Evolutionary conservation across 2,329 filamentous ascomycete species (phyloP).

Genomic region (Aulographum hederae): DNA sequence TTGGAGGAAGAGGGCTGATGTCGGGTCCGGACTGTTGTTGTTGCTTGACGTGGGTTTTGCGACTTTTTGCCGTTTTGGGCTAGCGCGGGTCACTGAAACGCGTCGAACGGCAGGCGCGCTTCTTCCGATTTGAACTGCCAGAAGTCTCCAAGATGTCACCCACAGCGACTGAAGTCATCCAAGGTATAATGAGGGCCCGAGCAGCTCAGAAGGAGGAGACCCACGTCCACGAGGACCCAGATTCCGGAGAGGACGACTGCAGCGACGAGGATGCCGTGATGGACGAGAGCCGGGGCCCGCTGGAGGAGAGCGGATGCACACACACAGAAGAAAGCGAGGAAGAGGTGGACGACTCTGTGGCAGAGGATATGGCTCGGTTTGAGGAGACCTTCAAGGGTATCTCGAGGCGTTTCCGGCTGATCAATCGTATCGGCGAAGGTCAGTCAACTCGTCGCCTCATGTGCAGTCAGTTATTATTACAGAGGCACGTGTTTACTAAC

Average conservation of each 20-base stretch:
- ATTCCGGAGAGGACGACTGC: too few species aligned
- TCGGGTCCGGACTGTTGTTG: too few species aligned
- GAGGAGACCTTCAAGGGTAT: slow-evolving; percentile 71
- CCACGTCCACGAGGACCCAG: too few species aligned
- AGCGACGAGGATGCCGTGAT: slow-evolving; percentile 17
- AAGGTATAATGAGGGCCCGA: too few species aligned
- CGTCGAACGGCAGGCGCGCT: background rate
- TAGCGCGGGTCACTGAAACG: background rate
- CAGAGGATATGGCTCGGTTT: slow-evolving; percentile 75
- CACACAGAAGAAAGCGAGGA: slow-evolving; percentile 39
- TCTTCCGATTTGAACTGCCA: too few species aligned
- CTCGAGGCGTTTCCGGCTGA: slow-evolving; percentile 65
- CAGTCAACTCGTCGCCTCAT: slow-evolving; percentile 8
- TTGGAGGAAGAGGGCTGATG: slow-evolving; percentile 1
- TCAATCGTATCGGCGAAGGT: slow-evolving; percentile 97
- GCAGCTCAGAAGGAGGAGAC: too few species aligned
- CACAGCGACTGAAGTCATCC: too few species aligned
- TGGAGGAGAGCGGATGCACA: slow-evolving; percentile 31
- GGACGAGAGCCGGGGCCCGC: slow-evolving; percentile 29
- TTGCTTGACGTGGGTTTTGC: too few species aligned
- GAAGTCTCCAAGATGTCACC: too few species aligned
- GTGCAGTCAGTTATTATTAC: slow-evolving; percentile 3
- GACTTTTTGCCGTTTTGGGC: too few species aligned
- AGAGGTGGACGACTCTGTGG: slow-evolving; percentile 47
- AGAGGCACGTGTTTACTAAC: slow-evolving; percentile 3